phyloP scores from a whole-genome alignment of 2,329 filamentous ascomycete species.

The Annulohypoxylon truncatum region DNA sequence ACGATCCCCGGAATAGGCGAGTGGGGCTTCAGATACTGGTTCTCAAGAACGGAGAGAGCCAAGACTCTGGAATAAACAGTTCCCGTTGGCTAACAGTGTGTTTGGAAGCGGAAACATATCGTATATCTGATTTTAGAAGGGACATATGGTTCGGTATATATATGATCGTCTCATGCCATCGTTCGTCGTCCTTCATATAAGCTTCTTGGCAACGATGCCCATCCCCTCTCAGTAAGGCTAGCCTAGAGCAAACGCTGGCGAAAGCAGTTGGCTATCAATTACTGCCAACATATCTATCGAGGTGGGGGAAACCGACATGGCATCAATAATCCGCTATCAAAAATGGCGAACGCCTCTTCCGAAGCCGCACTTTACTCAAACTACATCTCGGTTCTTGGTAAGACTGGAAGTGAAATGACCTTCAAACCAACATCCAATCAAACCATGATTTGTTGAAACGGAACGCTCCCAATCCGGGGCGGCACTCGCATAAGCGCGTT shows the following conservation, averaged over 20 bases:
- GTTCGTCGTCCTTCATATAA: not conserved
- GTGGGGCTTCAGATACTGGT: conserved; percentile 1
- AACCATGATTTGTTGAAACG: conserved; percentile 15
- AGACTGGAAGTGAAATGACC: not conserved
- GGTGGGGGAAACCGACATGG: not conserved
- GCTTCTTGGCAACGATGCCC: not conserved
- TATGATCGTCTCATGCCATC: not conserved
- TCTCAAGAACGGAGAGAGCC: not conserved
- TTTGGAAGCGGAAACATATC: not conserved
- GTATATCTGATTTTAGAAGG: not conserved
- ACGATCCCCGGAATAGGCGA: conserved; percentile 8
- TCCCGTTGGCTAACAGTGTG: not conserved
- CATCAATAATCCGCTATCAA: not conserved
- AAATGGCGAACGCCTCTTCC: conserved; percentile 7
- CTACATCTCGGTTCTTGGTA: not conserved
- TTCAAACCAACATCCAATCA: conserved; percentile 17
- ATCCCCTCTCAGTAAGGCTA: not conserved
- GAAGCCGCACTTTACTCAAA: conserved; percentile 9
- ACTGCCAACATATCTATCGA: not conserved
- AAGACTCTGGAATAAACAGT: not conserved
- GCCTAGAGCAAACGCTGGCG: not conserved
- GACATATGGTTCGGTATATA: not conserved
- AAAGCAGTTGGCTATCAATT: not conserved
- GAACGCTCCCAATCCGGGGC: conserved; percentile 27
- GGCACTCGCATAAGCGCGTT: conserved; percentile 18